Evolutionary conservation across 306 rosid species (phyloP).

Genomic region (Gastrolobium villosum): DNA sequence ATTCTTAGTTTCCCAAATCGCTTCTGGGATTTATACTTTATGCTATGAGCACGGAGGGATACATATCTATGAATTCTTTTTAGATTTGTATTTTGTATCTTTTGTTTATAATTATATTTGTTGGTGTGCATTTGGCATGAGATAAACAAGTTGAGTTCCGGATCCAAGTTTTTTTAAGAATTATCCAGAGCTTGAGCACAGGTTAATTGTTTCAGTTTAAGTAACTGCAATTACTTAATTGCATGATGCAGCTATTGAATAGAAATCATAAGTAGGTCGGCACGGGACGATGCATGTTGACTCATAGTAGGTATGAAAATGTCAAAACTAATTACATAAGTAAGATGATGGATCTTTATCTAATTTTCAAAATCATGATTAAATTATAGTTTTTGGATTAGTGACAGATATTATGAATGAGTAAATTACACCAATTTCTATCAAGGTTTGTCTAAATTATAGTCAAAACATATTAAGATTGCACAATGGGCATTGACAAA

Average conservation of each 20-base stretch:
- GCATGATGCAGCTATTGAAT: not conserved
- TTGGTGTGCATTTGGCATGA: constrained; percentile 46
- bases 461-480: not conserved
- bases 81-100: constrained; percentile 46
- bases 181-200: not conserved
- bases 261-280: not conserved
- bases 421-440: not conserved
- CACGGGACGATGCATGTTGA: too few relatives aligned
- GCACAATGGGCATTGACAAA: not conserved
- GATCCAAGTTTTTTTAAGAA: constrained; percentile 3
- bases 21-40: constrained; percentile 48
- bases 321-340: not conserved
- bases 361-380: constrained; percentile 18
- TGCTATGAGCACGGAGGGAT: constrained; percentile 51
- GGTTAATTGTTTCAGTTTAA: constrained; percentile 5
- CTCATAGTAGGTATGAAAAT: not conserved
- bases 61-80: constrained; percentile 49
- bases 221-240: not conserved
- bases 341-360: constrained; percentile 5
- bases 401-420: not conserved
- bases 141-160: constrained; percentile 43
- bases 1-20: constrained; percentile 52
- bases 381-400: not conserved
- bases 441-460: not conserved
- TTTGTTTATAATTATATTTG: constrained; percentile 44